Percentiles rank a stretch among this genome's conserved stretches.
These are phyloP conservation scores for Fusarium scirpi DNA, from an alignment of 2,329 filamentous ascomycete species.

Conservation along the genomic window DNA sequence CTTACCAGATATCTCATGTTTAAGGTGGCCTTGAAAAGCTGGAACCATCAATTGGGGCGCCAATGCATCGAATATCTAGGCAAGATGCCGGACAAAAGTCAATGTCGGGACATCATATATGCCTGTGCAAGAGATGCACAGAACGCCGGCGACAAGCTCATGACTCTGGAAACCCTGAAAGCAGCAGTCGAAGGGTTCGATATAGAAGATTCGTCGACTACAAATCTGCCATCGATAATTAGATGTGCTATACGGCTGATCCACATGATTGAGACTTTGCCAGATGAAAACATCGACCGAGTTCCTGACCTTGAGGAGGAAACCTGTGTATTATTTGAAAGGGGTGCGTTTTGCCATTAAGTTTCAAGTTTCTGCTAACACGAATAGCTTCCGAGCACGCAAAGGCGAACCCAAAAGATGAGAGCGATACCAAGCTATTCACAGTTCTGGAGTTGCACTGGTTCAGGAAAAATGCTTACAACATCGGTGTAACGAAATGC, in stretches of 20 bases:
- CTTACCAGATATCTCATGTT: slow-evolving; percentile 81
- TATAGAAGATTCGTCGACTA: slow-evolving; percentile 26
- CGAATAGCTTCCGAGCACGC: slow-evolving; percentile 46
- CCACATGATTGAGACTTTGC: slow-evolving; percentile 55
- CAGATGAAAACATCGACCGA: slow-evolving; percentile 23
- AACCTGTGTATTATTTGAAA: slow-evolving; percentile 64
- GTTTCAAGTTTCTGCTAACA: slow-evolving; percentile 17
- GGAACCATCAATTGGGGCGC: slow-evolving; percentile 68
- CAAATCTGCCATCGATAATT: slow-evolving; percentile 54
- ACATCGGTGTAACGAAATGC: slow-evolving; percentile 74
- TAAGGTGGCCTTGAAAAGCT: slow-evolving; percentile 72
- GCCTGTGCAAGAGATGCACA: slow-evolving; percentile 85
- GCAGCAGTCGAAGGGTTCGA: slow-evolving; percentile 49
- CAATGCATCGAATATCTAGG: slow-evolving; percentile 73
- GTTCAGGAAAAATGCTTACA: slow-evolving; percentile 88
- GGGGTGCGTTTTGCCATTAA: slow-evolving; percentile 50
- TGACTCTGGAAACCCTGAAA: slow-evolving; percentile 60
- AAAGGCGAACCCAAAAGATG: slow-evolving; percentile 53
- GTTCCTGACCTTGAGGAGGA: slow-evolving; percentile 55
- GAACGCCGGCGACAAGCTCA: slow-evolving; percentile 68
- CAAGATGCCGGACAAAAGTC: slow-evolving; percentile 62
- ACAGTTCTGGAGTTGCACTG: slow-evolving; percentile 77
- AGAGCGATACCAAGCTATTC: slow-evolving; percentile 64
- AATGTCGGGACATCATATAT: slow-evolving; percentile 72
- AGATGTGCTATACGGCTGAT: slow-evolving; percentile 66